These are phyloP conservation scores for Eragrostis curvula DNA, from an alignment of 176 grass and related monocot species.

Conservation along the genomic window DNA sequence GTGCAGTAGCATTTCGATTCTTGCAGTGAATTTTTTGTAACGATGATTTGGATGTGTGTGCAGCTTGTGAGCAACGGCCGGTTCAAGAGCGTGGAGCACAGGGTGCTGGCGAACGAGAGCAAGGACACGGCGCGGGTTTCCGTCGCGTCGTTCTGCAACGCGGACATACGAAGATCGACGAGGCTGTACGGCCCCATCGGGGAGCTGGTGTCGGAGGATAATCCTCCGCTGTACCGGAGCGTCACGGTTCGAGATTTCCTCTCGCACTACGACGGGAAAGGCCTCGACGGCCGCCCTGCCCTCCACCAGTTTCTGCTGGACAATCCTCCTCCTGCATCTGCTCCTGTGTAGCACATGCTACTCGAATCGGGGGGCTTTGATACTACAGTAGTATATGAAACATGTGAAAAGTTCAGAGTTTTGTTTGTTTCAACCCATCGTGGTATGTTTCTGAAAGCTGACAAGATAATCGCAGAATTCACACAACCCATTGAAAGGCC, in stretches of 20 bases:
- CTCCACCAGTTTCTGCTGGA: background rate
- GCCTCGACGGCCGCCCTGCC: background rate
- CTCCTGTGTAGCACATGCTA: too few species aligned
- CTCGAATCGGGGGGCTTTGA: too few species aligned
- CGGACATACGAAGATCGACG: background rate
- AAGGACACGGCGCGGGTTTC: background rate
- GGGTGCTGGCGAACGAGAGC: background rate
- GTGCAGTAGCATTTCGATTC: too few species aligned
- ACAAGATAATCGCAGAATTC: too few species aligned
- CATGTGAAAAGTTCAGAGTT: too few species aligned
- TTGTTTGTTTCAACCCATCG: too few species aligned
- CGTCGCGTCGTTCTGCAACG: background rate
- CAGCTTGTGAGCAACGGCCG: background rate
- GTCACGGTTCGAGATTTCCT: background rate
- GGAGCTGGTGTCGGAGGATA: background rate
- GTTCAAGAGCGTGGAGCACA: conserved; percentile 2
- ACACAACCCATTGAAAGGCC: too few species aligned
- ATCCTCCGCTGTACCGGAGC: background rate
- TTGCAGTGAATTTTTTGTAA: too few species aligned
- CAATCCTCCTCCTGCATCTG: background rate
- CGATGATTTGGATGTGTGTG: background rate
- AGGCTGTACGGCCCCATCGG: background rate
- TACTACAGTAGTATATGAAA: too few species aligned
- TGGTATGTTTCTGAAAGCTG: too few species aligned
- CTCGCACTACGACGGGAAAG: background rate